A percentile compares a stretch with the other conserved stretches of the same genome.
These are phyloP conservation scores for Botryococcus braunii DNA, from an alignment of 163 green algal species.

Conservation along the genomic window DNA sequence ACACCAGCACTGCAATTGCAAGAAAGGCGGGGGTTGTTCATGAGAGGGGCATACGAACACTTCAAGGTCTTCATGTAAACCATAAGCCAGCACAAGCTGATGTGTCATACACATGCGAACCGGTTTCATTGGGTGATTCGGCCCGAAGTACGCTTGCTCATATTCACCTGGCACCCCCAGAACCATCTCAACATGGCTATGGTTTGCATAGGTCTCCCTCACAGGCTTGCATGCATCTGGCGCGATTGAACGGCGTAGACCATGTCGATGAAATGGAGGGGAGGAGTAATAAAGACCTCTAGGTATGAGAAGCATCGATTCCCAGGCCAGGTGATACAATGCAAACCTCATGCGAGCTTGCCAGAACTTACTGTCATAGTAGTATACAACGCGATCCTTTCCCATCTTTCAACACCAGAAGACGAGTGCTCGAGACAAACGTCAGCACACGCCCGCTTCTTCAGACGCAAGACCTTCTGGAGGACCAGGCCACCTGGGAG, in stretches of 20 bases:
- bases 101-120: constrained; percentile 79
- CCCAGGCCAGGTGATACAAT: not conserved
- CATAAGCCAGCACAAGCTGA: constrained; percentile 70
- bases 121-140: constrained; percentile 94
- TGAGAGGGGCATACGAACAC: constrained; percentile 22
- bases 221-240: not conserved
- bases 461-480: too few relatives aligned
- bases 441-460: too few relatives aligned
- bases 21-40: not conserved
- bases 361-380: constrained; percentile 38
- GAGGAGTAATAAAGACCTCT: not conserved
- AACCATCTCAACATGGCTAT: not conserved
- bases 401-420: too few relatives aligned
- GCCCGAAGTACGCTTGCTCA: constrained; percentile 77
- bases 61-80: constrained; percentile 63
- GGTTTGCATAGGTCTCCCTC: not conserved
- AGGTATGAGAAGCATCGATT: not conserved
- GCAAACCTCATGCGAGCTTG: not conserved
- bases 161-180: constrained; percentile 24
- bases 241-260: not conserved
- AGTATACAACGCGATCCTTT: constrained; percentile 48
- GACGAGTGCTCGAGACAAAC: too few relatives aligned
- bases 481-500: too few relatives aligned
- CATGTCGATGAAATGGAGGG: not conserved
- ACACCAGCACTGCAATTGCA: not conserved